phyloP scores from a whole-genome alignment of 352 stramenopile species.

The Phytophthora pini region DNA sequence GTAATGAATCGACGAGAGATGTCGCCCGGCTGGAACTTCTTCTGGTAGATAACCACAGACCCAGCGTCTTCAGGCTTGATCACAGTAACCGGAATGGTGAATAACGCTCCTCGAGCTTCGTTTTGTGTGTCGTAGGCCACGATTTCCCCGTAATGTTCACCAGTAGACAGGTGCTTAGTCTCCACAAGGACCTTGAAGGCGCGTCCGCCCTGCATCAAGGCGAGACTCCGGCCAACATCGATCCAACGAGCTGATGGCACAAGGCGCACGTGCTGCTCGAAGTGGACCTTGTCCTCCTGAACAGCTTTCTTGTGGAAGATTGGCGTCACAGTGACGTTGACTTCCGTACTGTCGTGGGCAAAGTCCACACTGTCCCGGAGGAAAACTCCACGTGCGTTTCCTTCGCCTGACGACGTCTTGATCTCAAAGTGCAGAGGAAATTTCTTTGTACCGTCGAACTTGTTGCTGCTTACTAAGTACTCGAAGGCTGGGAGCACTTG shows the following conservation, averaged over 20 bases:
- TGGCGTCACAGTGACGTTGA: slow-evolving; percentile 88
- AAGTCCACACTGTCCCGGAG: slow-evolving; percentile 86
- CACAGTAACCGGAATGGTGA: slow-evolving; percentile 92
- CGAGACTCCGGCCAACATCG: slow-evolving; percentile 81
- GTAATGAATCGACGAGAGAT: slow-evolving; percentile 87
- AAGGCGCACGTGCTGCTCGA: slow-evolving; percentile 90
- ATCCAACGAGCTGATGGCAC: slow-evolving; percentile 89
- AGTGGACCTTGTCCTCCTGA: slow-evolving; percentile 87
- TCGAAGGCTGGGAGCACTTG: slow-evolving; percentile 83
- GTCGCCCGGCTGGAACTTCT: slow-evolving; percentile 59
- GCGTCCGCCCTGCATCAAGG: slow-evolving; percentile 86
- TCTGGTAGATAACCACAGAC: slow-evolving; percentile 52
- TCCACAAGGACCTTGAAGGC: slow-evolving; percentile 93
- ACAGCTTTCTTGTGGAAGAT: slow-evolving; percentile 87
- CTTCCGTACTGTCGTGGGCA: slow-evolving; percentile 70
- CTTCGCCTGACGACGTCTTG: slow-evolving; percentile 48
- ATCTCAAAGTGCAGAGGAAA: slow-evolving; percentile 67
- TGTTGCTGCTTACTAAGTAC: slow-evolving; percentile 56
- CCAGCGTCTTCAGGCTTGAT: slow-evolving; percentile 77
- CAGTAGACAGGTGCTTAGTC: slow-evolving; percentile 77
- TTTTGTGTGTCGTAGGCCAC: slow-evolving; percentile 79
- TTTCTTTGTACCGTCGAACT: slow-evolving; percentile 67
- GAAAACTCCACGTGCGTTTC: slow-evolving; percentile 80
- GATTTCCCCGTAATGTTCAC: slow-evolving; percentile 90
- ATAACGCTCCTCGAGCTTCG: slow-evolving; percentile 74